These are phyloP conservation scores for Discostella stelligeroides DNA, from an alignment of 108 stramenopile genomes.

Conservation along the genomic window DNA sequence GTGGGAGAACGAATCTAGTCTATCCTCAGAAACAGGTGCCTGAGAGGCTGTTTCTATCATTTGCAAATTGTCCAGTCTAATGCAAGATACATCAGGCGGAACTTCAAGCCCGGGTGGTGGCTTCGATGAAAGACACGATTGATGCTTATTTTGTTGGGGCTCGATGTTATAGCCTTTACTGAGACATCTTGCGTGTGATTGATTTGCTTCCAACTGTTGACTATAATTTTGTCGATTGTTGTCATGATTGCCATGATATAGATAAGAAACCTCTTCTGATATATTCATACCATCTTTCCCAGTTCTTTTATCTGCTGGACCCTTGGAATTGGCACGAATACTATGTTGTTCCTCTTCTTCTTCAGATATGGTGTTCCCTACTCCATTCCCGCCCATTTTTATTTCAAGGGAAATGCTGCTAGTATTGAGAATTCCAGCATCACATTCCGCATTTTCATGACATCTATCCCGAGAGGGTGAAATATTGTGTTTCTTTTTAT, in stretches of 20 bases:
- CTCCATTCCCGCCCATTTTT: slow-evolving; percentile 1
- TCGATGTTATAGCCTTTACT: background rate
- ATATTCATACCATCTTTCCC: slow-evolving; percentile 30
- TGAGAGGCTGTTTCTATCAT: slow-evolving; percentile 10
- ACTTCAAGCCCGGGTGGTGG: slow-evolving; percentile 12
- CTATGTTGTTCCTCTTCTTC: too few species aligned
- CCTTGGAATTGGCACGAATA: background rate
- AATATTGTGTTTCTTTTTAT: slow-evolving; percentile 34
- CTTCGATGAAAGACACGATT: background rate
- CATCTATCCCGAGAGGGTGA: slow-evolving; percentile 1
- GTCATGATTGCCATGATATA: slow-evolving; percentile 1
- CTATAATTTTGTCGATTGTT: background rate
- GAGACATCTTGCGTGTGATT: background rate
- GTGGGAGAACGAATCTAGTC: slow-evolving; percentile 14
- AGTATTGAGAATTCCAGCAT: background rate
- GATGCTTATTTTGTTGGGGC: slow-evolving; percentile 1
- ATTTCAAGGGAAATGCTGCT: slow-evolving; percentile 5
- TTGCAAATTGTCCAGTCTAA: slow-evolving; percentile 19
- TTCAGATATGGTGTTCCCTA: background rate
- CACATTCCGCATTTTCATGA: slow-evolving; percentile 7
- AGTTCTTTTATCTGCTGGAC: background rate
- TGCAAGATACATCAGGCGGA: slow-evolving; percentile 10
- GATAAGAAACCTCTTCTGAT: slow-evolving; percentile 6
- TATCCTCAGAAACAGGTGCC: slow-evolving; percentile 8
- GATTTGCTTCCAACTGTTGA: slow-evolving; percentile 6